Conservation (phyloP, 345 rosid genomes). For the Moricandia moricandioides region DNA sequence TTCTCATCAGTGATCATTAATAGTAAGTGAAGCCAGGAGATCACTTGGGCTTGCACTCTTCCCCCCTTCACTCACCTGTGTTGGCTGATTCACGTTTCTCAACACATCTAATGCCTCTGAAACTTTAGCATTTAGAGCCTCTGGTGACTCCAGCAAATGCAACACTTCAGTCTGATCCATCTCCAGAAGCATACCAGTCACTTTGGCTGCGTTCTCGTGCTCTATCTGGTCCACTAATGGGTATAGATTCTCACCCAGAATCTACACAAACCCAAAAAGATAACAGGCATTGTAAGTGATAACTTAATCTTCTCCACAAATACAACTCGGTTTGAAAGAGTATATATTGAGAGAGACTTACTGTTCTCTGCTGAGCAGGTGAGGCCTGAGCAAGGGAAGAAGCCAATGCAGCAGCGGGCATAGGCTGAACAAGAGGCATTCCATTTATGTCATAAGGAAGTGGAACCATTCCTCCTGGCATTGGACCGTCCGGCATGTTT, state of each 20-base stretch:
- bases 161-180: conserved; percentile 77
- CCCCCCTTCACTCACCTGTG: conserved; percentile 36
- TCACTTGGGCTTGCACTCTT: conserved; percentile 48
- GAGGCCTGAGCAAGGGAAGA: conserved; percentile 65
- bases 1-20: conserved; percentile 43
- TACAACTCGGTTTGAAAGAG: not conserved
- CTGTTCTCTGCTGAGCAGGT: conserved; percentile 74
- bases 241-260: conserved; percentile 57
- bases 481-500: conserved; percentile 66
- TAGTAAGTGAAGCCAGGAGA: conserved; percentile 55
- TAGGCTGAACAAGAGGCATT: conserved; percentile 56
- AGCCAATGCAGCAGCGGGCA: conserved; percentile 59
- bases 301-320: not conserved
- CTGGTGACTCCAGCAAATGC: conserved; percentile 79
- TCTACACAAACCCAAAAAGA: conserved; percentile 31
- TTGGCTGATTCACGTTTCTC: conserved; percentile 54
- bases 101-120: conserved; percentile 70
- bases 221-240: conserved; percentile 73
- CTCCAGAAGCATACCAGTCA: conserved; percentile 79
- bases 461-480: conserved; percentile 75
- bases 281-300: not conserved
- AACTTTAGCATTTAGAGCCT: conserved; percentile 70
- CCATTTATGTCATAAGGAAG: conserved; percentile 72
- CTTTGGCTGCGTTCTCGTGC: conserved; percentile 71
- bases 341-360: conserved; percentile 29